Base-by-base conservation (phyloP, 768 basidiomycete genomes). In the Psilocybe azurescens region DNA sequence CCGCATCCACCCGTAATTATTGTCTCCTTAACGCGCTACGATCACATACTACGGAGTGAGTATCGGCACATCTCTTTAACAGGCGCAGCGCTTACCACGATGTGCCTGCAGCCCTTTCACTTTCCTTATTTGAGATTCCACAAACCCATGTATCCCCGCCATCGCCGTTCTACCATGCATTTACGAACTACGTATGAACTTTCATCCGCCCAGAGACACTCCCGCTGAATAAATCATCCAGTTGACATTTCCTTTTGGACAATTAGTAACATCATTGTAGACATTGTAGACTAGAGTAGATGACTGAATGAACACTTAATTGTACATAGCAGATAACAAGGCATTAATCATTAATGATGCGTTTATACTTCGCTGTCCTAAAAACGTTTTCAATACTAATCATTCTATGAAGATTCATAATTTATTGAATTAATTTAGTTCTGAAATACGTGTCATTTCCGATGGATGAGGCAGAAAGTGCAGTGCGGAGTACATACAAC, bases 1-100 rank as follows among this genome's bases (percentile, higher is more conserved):
- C 9, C 58, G 50, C 39, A 53, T 59, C 20, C 58, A 59, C 38
- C 58, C 58, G 38, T 59, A 53, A 51, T 28, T 24, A 9, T 29
- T 56, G 36, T 56, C 44, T 56, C 44, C 53, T 29, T 39, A 3
- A 32, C 54, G 2, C n/a, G 10, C 24, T 18, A n/a, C 33, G 1
- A 3, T 33, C 33, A 16, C 24, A 44, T 9, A 2, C 41, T 5
- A 53, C 33, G 32, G 7, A 18, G 52, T 38, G 52, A 53, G 52
- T 36, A 9, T 48, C 44, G 20, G 55, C 16, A 46, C 18, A 14
- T 32, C 29, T 30, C 16, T 49, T 50, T n/a, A n/a, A 38, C 14
- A 24, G 24, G 4, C 6, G 33, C 24, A 44, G 10, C 11, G 11
- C 39, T 56, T 20, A 47, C 38, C 5, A 51, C 14, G 32, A 33